Base-by-base conservation (phyloP, 306 rosid species). In the Oemleria cerasiformis region DNA sequence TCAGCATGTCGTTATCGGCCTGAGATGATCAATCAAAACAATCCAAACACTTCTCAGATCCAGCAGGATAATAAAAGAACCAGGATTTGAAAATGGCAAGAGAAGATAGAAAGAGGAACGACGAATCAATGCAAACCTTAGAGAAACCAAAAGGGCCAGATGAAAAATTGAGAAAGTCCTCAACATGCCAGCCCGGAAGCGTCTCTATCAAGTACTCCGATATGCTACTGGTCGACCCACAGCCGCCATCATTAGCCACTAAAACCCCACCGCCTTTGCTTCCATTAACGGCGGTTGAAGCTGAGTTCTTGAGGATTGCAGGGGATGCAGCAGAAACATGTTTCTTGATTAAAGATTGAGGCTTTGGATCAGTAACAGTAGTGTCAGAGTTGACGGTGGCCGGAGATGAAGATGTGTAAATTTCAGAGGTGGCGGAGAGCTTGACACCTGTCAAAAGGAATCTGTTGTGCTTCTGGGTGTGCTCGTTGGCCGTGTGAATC, bases 161-260 rank as follows among this genome's bases (percentile, higher is more conserved):
- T 40, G 83, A 79, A 0, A 86, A 88, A 78, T 91, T 95, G 16
- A 91, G 96, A 65, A 95, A 82, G 30, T 91, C 99, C 17, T 95
- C 99, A 47, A 91, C 80, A 20, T 88, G 96, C 99, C 99, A 95
- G 10, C 96, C 99, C 1, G 99, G 99, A 30, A 95, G 87, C 42
- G 96, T 94, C 65, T 95, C 86, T 42, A 86, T 95, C 85, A 95
- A 75, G 72, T 95, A 91, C 81, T 95, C 88, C 0, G 99, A 91
- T 84, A 95, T 91, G 81, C 92, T 85, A 42, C 81, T 81, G 0
- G 88, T 75, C 6, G 77, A 71, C 50, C n/a, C 55, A 49, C 55
- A 16, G 16, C 56, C 86, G 14, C 76, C 81, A 44, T 73, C 80
- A 42, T 60, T 34, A 25, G 61, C 34, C 3, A 38, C 10, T 54